Conservation (phyloP, 2,329 filamentous ascomycete genomes). For the Fusarium falciforme region DNA sequence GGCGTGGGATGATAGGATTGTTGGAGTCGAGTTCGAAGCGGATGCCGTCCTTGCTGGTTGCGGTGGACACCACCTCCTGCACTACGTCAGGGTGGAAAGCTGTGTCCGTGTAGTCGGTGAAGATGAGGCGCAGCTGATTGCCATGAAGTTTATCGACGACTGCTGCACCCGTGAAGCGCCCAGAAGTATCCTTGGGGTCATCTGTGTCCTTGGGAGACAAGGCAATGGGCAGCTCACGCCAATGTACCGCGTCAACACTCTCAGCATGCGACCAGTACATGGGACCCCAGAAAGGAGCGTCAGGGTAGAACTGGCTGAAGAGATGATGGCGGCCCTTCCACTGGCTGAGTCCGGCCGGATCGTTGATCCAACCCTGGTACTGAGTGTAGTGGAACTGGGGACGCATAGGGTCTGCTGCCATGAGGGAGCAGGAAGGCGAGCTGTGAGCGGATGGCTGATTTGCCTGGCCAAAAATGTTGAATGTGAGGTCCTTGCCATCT, state of each 20-base stretch:
- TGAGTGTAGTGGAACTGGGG: slow-evolving; percentile 44
- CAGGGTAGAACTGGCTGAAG: slow-evolving; percentile 43
- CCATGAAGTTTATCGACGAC: slow-evolving; percentile 19
- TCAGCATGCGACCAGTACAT: slow-evolving; percentile 44
- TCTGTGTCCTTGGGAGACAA: slow-evolving; percentile 23
- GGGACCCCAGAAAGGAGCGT: slow-evolving; percentile 38
- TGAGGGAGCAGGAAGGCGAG: slow-evolving; percentile 31
- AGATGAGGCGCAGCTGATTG: slow-evolving; percentile 33
- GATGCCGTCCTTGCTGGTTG: slow-evolving; percentile 38
- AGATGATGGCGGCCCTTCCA: slow-evolving; percentile 43
- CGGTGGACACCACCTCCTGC: slow-evolving; percentile 35
- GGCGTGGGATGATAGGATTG: slow-evolving; percentile 32
- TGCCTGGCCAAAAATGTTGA: slow-evolving; percentile 44
- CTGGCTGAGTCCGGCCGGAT: slow-evolving; percentile 39
- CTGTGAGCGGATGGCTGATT: slow-evolving; percentile 36
- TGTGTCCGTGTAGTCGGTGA: slow-evolving; percentile 40
- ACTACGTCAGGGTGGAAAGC: slow-evolving; percentile 36
- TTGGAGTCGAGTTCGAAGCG: slow-evolving; percentile 28
- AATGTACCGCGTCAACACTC: slow-evolving; percentile 41
- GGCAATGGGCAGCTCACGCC: slow-evolving; percentile 39
- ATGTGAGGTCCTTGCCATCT: slow-evolving; percentile 39
- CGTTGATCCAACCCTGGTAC: slow-evolving; percentile 46
- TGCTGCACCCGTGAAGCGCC: slow-evolving; percentile 42
- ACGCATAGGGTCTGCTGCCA: slow-evolving; percentile 40
- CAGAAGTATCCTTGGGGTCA: slow-evolving; percentile 30